These are phyloP conservation scores for Macrolepiota albuminosa DNA, from an alignment of 768 basidiomycete species.

Conservation along the genomic window DNA sequence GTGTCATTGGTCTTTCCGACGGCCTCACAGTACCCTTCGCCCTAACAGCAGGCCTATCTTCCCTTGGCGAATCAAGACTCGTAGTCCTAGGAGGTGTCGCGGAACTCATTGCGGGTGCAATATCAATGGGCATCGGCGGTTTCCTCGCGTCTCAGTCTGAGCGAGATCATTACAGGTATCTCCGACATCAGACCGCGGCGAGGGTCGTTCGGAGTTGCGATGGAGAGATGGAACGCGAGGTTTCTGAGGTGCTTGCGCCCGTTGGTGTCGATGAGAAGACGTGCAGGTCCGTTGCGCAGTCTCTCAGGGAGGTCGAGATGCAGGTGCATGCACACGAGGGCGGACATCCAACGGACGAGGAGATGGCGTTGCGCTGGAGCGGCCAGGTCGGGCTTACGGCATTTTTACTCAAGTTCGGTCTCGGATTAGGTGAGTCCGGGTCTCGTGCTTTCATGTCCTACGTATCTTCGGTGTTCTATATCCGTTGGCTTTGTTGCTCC, in stretches of 20 bases:
- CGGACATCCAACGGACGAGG: slow-evolving; percentile 40
- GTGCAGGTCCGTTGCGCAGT: slow-evolving; percentile 70
- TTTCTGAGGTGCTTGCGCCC: slow-evolving; percentile 80
- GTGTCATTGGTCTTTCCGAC: slow-evolving; percentile 87
- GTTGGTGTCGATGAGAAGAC: slow-evolving; percentile 85
- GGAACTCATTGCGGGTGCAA: slow-evolving; percentile 93
- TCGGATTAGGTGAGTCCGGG: slow-evolving; percentile 66
- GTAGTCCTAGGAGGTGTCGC: slow-evolving; percentile 94
- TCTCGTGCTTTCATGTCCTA: not conserved
- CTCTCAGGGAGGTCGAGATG: slow-evolving; percentile 52
- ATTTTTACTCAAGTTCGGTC: slow-evolving; percentile 95
- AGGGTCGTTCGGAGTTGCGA: slow-evolving; percentile 87
- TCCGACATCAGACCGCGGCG: slow-evolving; percentile 64
- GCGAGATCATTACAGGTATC: slow-evolving; percentile 89
- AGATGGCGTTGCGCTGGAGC: slow-evolving; percentile 61
- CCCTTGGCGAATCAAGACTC: slow-evolving; percentile 84
- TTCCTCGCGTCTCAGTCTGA: slow-evolving; percentile 97
- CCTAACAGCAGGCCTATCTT: slow-evolving; percentile 82
- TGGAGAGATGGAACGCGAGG: slow-evolving; percentile 96
- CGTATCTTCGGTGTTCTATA: not conserved
- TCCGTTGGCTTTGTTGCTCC: not conserved
- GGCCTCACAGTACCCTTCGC: slow-evolving; percentile 92
- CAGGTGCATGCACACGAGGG: slow-evolving; percentile 17
- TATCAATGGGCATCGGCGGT: slow-evolving; percentile 98
- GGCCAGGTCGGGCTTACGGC: slow-evolving; percentile 84